Conservation (phyloP, 2,329 filamentous ascomycete genomes). For the Endoconidiophora polonica region DNA sequence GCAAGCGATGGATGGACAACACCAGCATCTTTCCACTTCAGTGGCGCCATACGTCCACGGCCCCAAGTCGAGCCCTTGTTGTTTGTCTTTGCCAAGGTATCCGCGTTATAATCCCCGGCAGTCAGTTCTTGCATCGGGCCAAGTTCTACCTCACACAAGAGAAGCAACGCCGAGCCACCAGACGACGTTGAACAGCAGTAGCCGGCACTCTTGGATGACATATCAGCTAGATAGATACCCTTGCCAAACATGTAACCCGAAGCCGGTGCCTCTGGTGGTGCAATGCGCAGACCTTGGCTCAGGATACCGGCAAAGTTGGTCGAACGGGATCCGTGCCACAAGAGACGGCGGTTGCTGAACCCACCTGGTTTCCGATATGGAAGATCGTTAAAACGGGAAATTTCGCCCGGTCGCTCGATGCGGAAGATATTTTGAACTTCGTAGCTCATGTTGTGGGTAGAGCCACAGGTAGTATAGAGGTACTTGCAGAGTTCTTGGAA, state of each 20-base stretch:
- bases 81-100: constrained; percentile 39
- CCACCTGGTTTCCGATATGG: constrained; percentile 25
- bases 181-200: constrained; percentile 52
- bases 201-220: constrained; percentile 64
- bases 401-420: constrained; percentile 59
- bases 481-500: constrained; percentile 50
- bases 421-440: constrained; percentile 62
- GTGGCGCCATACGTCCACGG: constrained; percentile 46
- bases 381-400: constrained; percentile 40
- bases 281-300: constrained; percentile 75
- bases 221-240: constrained; percentile 76
- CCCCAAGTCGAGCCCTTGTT: constrained; percentile 55
- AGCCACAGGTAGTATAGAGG: constrained; percentile 47
- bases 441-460: constrained; percentile 47
- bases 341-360: constrained; percentile 52
- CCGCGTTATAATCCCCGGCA: constrained; percentile 39
- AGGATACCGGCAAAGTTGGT: constrained; percentile 83
- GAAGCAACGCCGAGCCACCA: constrained; percentile 53
- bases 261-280: constrained; percentile 65
- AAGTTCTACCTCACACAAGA: constrained; percentile 67
- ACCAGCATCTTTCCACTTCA: constrained; percentile 58
- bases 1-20: constrained; percentile 46
- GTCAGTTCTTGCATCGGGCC: constrained; percentile 53
- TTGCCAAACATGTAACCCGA: constrained; percentile 82
- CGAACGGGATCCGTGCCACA: constrained; percentile 74